phyloP scores from a whole-genome alignment of 305 asterid genomes.

The Nicotiana rustica region DNA sequence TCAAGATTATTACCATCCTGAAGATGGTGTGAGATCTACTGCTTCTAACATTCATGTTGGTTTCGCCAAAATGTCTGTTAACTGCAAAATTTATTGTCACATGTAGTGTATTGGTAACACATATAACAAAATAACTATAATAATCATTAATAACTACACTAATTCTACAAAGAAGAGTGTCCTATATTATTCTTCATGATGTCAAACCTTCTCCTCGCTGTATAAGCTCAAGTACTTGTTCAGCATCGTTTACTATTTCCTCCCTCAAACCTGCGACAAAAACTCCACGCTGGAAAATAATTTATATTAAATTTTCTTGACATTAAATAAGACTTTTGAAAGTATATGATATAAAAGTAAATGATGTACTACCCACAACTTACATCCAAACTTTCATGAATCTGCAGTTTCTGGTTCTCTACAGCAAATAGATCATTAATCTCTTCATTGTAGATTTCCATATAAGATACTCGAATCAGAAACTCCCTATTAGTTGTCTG shows the following conservation, averaged over 20 bases:
- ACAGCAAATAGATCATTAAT: slow-evolving; percentile 90
- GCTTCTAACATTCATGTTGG: slow-evolving; percentile 97
- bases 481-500: slow-evolving; percentile 85
- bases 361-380: slow-evolving; percentile 35
- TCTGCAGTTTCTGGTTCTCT: slow-evolving; percentile 89
- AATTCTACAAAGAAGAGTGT: background rate
- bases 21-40: slow-evolving; percentile 96
- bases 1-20: slow-evolving; percentile 76
- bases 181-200: slow-evolving; percentile 30
- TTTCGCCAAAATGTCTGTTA: slow-evolving; percentile 96
- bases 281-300: slow-evolving; percentile 83
- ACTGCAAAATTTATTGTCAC: slow-evolving; percentile 55
- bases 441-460: slow-evolving; percentile 98
- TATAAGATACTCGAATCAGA: slow-evolving; percentile 90
- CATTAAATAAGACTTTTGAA: slow-evolving; percentile 30
- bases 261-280: slow-evolving; percentile 97
- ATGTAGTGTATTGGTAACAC: slow-evolving; percentile 10
- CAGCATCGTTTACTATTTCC: slow-evolving; percentile 85
- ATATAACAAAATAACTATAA: background rate
- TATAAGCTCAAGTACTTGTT: slow-evolving; percentile 87
- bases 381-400: slow-evolving; percentile 99
- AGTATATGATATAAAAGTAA: background rate
- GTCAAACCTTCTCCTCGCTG: slow-evolving; percentile 92
- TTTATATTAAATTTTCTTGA: slow-evolving; percentile 31
- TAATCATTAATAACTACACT: background rate